Base-by-base conservation (phyloP, 257 asterid genomes). In the Craterostigma plantagineum region DNA sequence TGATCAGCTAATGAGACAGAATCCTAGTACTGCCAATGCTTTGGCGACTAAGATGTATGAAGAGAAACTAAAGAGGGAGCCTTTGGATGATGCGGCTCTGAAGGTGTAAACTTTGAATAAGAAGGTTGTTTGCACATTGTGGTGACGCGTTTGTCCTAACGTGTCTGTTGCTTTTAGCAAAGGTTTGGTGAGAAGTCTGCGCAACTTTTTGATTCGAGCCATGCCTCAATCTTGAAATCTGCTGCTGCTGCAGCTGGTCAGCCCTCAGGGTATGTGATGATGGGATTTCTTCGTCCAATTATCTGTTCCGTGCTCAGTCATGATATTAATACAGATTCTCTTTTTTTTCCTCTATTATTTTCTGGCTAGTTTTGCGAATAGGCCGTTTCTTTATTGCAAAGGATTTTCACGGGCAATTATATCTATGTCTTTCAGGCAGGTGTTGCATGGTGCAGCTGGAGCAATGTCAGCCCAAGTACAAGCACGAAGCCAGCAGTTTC, bases 401-500 rank as follows among this genome's bases (percentile, higher is more conserved):
- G n/a, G n/a, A n/a, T n/a, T n/a, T n/a, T n/a, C n/a, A n/a, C n/a
- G n/a, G n/a, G n/a, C n/a, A n/a, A n/a, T n/a, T n/a, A n/a, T n/a
- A n/a, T n/a, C n/a, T n/a, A n/a, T n/a, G n/a, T n/a, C 27, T 63
- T 64, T 36, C 71, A 90, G 99, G 81, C 94, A 72, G 68, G 71
- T 83, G 64, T 64, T 80, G 43, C 94, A 80, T 52, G 90, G 92
- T 63, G 7, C 73, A 36, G 70, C 79, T 45, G 94, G 92, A 53
- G 90, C 72, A 43, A 79, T 79, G 79, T 77, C 96, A 14, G 76
- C 99, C 6, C 99, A 83, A 57, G 86, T 79, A 53, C 99, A 84
- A 64, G 67, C 73, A 46, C 78, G 91, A 43, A 72, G 68, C 73
- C 99, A 83, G 58, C 99, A 83, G 64, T 79, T 77, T 69, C 91